A percentile compares a stretch with the other conserved stretches of the same genome.
Evolutionary conservation across 768 basidiomycete species (phyloP).

Genomic region (Amanita molliuscula): DNA sequence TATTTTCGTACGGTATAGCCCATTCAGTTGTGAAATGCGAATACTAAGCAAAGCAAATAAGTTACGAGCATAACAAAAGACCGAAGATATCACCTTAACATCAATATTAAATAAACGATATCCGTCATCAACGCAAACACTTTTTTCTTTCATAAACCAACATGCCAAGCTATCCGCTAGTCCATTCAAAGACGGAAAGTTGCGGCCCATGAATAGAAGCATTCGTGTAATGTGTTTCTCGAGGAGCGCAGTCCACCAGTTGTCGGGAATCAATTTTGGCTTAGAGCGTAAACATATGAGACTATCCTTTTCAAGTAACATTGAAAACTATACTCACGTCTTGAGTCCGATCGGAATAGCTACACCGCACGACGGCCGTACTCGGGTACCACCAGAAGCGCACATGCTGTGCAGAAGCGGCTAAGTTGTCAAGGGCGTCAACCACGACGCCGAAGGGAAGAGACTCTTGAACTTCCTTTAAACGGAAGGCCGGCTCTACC

Average conservation of each 20-base stretch:
- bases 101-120: constrained; percentile 88
- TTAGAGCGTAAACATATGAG: constrained; percentile 15
- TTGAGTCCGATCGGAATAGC: constrained; percentile 61
- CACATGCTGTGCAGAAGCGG: constrained; percentile 72
- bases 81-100: constrained; percentile 56
- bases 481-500: constrained; percentile 73
- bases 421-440: constrained; percentile 42
- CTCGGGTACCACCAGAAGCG: constrained; percentile 94
- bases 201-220: constrained; percentile 69
- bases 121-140: constrained; percentile 65
- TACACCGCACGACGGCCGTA: constrained; percentile 58
- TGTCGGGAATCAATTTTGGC: constrained; percentile 40
- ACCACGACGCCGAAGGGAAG: constrained; percentile 56
- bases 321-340: constrained; percentile 41
- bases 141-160: constrained; percentile 52
- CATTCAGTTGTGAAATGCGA: constrained; percentile 94
- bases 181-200: constrained; percentile 49
- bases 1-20: constrained; percentile 70
- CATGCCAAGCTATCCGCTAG: constrained; percentile 53
- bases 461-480: constrained; percentile 62
- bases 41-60: constrained; percentile 53
- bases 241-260: constrained; percentile 64
- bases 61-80: constrained; percentile 7
- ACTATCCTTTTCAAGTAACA: constrained; percentile 5
- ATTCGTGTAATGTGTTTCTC: constrained; percentile 79